A percentile compares a stretch with the other conserved stretches of the same genome.
phyloP scores from a whole-genome alignment of 192 early-diverging fungal species.

The Coemansia sp. region DNA sequence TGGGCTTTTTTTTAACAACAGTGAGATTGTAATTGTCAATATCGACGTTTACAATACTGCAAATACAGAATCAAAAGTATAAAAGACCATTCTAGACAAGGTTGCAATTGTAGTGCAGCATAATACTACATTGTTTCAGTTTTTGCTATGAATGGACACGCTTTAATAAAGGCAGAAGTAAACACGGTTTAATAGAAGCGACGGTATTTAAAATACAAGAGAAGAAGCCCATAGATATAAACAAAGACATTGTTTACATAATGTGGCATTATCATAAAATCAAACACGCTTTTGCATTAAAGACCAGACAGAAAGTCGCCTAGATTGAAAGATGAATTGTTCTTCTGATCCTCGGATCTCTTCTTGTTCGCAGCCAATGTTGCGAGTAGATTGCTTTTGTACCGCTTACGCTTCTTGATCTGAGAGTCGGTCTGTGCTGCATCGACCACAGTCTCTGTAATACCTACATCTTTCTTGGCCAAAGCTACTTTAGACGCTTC shows the following conservation, averaged over 20 bases:
- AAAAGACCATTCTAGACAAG: too few species aligned
- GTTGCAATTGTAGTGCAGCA: too few species aligned
- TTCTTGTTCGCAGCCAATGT: conserved; percentile 48
- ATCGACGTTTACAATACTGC: too few species aligned
- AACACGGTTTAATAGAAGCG: too few species aligned
- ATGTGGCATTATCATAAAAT: not conserved
- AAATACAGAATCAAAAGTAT: too few species aligned
- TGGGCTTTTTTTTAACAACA: too few species aligned
- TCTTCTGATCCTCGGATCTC: conserved; percentile 33
- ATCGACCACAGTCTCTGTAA: not conserved
- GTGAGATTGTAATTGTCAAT: too few species aligned
- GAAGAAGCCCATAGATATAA: not conserved
- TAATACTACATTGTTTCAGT: too few species aligned
- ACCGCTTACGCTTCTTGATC: conserved; percentile 41
- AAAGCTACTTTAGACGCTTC: not conserved
- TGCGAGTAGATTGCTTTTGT: conserved; percentile 49
- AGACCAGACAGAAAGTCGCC: conserved; percentile 39
- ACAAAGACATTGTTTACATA: not conserved
- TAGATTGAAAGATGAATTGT: conserved; percentile 24
- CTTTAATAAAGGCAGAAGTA: too few species aligned
- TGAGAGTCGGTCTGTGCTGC: conserved; percentile 4
- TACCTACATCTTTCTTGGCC: not conserved
- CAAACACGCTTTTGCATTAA: not conserved
- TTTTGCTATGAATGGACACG: too few species aligned
- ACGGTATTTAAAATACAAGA: too few species aligned